Conservation (phyloP, 768 basidiomycete species). For the Leccinellum rugosiceps region DNA sequence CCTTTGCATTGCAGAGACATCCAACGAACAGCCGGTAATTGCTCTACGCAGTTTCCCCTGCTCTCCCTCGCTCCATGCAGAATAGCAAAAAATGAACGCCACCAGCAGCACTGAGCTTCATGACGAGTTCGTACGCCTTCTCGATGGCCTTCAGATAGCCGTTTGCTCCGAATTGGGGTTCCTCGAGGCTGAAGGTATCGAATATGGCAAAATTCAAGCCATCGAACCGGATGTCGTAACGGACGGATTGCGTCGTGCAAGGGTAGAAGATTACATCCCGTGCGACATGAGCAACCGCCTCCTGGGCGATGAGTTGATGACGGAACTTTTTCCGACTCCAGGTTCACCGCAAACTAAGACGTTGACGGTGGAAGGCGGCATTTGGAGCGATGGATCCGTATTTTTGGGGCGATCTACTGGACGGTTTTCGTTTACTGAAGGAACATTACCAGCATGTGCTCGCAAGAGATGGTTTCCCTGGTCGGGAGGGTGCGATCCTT, state of each 20-base stretch:
- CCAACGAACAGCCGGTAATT: conserved; percentile 41
- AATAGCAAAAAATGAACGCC: conserved; percentile 43
- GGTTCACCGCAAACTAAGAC: conserved; percentile 20
- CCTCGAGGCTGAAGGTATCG: conserved; percentile 35
- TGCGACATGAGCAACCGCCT: conserved; percentile 19
- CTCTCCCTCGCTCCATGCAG: conserved; percentile 36
- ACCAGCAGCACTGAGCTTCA: conserved; percentile 21
- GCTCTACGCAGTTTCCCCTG: conserved; percentile 32
- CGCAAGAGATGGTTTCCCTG: no score
- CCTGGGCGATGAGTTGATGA: conserved; percentile 4
- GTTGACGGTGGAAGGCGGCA: conserved; percentile 24
- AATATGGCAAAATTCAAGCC: conserved; percentile 21
- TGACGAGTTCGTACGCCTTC: conserved; percentile 32
- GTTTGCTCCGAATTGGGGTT: conserved; percentile 27
- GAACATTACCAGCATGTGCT: no score
- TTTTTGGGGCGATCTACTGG: conserved; percentile 1
- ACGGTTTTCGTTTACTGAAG: no score
- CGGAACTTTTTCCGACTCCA: no score
- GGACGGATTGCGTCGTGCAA: conserved; percentile 22
- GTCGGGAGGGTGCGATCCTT: no score
- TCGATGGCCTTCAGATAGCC: conserved; percentile 27
- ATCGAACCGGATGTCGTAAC: conserved; percentile 26
- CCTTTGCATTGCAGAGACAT: conserved; percentile 35
- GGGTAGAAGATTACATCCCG: no score
- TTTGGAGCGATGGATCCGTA: neutral